phyloP scores from a whole-genome alignment of 2,329 filamentous ascomycete genomes.

The Samsoniella hepiali region DNA sequence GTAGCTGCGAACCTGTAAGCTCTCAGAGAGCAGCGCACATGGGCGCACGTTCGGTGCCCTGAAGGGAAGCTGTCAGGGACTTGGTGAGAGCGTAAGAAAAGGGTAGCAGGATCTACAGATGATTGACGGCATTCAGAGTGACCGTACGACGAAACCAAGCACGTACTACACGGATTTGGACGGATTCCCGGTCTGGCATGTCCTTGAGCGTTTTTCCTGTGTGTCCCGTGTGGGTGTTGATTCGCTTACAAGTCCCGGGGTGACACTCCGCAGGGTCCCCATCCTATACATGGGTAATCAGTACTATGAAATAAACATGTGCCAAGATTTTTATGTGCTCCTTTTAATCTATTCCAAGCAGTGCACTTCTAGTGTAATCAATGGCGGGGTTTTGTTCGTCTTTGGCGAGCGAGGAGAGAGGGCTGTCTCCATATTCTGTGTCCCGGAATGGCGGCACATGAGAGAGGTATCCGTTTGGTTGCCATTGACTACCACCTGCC shows the following conservation, averaged over 20 bases:
- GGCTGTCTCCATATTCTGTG: too few species aligned
- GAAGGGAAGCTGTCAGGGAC: conserved; percentile 5
- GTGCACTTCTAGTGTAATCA: background rate
- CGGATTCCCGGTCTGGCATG: background rate
- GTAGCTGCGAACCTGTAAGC: background rate
- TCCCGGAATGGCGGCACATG: background rate
- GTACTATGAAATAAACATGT: background rate
- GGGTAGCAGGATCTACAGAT: background rate
- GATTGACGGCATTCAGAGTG: background rate
- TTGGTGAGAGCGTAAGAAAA: background rate
- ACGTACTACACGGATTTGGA: background rate
- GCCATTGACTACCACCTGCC: too few species aligned
- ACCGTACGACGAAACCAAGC: background rate
- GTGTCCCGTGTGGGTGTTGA: background rate
- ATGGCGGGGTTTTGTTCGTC: background rate
- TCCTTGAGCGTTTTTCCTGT: background rate
- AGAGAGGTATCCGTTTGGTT: too few species aligned
- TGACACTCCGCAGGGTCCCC: background rate
- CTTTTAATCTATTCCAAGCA: background rate
- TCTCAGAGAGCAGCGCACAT: background rate
- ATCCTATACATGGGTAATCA: background rate
- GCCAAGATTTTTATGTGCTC: background rate
- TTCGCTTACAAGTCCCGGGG: background rate
- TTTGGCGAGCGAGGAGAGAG: background rate
- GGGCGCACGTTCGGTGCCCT: background rate